Conservation (phyloP, 2,329 filamentous ascomycete genomes). For the Fusarium sarcochroum region DNA sequence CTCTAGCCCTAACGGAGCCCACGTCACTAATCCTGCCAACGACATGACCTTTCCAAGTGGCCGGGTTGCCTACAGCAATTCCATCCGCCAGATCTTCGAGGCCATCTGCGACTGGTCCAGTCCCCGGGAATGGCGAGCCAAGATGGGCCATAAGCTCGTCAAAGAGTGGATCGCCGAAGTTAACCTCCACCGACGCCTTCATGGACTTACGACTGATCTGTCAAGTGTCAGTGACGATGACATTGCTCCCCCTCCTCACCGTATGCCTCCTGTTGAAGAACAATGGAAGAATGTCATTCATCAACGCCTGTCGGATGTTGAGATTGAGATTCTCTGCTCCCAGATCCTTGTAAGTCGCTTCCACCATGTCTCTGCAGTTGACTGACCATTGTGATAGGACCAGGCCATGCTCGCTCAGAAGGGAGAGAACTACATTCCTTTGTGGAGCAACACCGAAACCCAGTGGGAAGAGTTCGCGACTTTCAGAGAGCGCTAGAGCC, state of each 20-base stretch:
- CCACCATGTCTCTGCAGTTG: rapidly evolving
- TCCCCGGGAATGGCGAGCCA: slow-evolving; percentile 36
- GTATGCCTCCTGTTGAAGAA: slow-evolving; percentile 27
- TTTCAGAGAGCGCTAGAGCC: slow-evolving; percentile 45
- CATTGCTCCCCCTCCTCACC: slow-evolving; percentile 21
- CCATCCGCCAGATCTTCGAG: slow-evolving; percentile 35
- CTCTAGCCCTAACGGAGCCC: neutral
- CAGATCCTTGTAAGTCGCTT: slow-evolving; percentile 28
- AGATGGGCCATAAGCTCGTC: slow-evolving; percentile 30
- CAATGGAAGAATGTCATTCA: slow-evolving; percentile 46
- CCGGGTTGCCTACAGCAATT: neutral
- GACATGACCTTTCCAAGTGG: slow-evolving; percentile 32
- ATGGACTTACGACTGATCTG: slow-evolving; percentile 8
- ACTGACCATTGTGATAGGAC: slow-evolving; percentile 14
- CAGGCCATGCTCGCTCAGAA: slow-evolving; percentile 37
- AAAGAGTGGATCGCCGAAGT: slow-evolving; percentile 28
- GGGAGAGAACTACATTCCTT: slow-evolving; percentile 37
- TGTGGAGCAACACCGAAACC: slow-evolving; percentile 44
- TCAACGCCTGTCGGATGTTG: slow-evolving; percentile 32
- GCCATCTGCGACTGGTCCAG: slow-evolving; percentile 42
- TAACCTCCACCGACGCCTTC: neutral
- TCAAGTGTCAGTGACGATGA: slow-evolving; percentile 24
- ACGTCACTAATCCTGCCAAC: neutral
- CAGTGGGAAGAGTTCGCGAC: slow-evolving; percentile 45
- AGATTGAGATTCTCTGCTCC: slow-evolving; percentile 43